phyloP scores from a whole-genome alignment of 2,329 filamentous ascomycete species.

The Endothia cerciana region DNA sequence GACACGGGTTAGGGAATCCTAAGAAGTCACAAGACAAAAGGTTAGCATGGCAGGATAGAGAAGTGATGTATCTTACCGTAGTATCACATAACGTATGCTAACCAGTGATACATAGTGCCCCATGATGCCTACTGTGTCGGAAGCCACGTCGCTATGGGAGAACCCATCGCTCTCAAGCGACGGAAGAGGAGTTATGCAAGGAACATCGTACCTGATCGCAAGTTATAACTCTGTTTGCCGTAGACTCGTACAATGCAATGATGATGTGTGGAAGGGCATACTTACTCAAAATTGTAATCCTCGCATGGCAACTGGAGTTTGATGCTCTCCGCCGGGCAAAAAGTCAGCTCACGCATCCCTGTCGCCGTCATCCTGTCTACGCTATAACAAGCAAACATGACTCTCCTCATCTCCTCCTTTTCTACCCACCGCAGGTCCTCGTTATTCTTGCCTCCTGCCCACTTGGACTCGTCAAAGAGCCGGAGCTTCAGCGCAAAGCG shows the following conservation, averaged over 20 bases:
- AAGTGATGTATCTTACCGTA: conserved; percentile 1
- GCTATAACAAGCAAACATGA: conserved; percentile 11
- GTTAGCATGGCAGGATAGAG: neutral
- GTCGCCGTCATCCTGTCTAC: conserved; percentile 9
- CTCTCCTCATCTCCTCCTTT: conserved; percentile 1
- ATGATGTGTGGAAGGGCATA: neutral
- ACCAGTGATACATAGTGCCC: neutral
- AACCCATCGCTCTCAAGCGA: neutral
- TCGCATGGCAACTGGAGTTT: conserved; percentile 6
- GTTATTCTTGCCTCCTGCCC: neutral
- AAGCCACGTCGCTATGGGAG: neutral
- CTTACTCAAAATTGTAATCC: conserved; percentile 11
- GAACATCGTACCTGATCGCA: neutral
- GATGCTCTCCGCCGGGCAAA: conserved; percentile 13
- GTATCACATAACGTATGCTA: conserved; percentile 4
- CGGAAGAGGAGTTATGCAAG: conserved; percentile 4
- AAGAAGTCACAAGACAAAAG: neutral
- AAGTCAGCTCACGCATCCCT: conserved; percentile 4
- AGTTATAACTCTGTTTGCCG: neutral
- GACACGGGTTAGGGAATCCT: no score
- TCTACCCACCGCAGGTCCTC: conserved; percentile 4
- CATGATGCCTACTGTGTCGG: conserved; percentile 1
- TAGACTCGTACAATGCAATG: neutral
- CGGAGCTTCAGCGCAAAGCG: conserved; percentile 8
- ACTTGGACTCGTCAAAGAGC: conserved; percentile 10